These are phyloP conservation scores for Sonneratia alba DNA, from an alignment of 345 rosid genomes.

Conservation along the genomic window DNA sequence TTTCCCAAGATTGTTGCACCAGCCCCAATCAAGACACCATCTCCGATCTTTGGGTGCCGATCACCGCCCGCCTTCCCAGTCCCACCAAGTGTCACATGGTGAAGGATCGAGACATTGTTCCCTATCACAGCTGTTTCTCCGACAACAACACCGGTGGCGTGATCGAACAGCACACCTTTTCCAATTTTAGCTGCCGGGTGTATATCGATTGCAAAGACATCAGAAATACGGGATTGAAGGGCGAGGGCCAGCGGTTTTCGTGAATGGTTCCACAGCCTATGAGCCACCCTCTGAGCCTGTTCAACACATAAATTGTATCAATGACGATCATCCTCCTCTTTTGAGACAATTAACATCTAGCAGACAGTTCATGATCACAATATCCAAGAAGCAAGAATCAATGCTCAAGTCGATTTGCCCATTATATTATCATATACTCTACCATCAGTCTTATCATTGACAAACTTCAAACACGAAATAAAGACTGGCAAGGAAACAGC, in stretches of 20 bases:
- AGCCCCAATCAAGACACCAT: conserved; percentile 89
- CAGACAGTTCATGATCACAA: too few relatives aligned
- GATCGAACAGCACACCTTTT: conserved; percentile 80
- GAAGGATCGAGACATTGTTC: conserved; percentile 84
- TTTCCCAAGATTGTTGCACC: conserved; percentile 88
- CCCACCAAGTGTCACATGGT: conserved; percentile 91
- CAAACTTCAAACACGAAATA: neutral
- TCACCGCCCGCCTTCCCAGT: conserved; percentile 73
- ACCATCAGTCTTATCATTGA: neutral
- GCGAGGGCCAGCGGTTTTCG: conserved; percentile 84
- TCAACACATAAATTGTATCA: neutral
- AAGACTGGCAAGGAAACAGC: too few relatives aligned
- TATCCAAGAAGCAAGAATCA: neutral
- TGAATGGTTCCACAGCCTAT: conserved; percentile 69
- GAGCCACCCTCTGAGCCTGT: conserved; percentile 88
- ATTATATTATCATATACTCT: neutral
- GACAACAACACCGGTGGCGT: conserved; percentile 83
- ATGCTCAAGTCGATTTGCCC: neutral
- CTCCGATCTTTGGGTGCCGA: conserved; percentile 91
- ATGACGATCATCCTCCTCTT: neutral
- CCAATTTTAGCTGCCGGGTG: conserved; percentile 94
- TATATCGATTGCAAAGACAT: conserved; percentile 86
- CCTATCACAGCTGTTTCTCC: conserved; percentile 93
- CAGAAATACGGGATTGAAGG: conserved; percentile 82
- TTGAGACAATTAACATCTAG: too few relatives aligned